Percentiles rank a stretch among this genome's conserved stretches.
These are phyloP conservation scores for Solidago caesia DNA, from an alignment of 129 eudicot genomes.

Conservation along the genomic window DNA sequence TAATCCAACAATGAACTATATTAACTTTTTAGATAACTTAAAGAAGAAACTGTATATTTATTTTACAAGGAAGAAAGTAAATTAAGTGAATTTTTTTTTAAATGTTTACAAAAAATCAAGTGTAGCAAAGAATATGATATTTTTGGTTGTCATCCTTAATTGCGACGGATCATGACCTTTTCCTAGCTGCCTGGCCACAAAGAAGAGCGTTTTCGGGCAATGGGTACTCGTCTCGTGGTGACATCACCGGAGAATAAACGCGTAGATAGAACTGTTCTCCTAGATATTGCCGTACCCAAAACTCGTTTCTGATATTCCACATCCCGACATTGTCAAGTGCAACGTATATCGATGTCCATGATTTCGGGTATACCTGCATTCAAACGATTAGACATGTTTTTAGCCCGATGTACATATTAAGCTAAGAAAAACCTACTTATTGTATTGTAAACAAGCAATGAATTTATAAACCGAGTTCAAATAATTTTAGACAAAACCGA, in stretches of 20 bases:
- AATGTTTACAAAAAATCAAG: conserved; percentile 31
- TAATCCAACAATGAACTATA: no score
- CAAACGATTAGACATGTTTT: neutral
- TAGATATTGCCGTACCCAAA: conserved; percentile 79
- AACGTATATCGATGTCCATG: conserved; percentile 75
- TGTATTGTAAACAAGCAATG: no score
- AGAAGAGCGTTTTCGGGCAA: conserved; percentile 72
- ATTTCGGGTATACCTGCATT: conserved; percentile 75
- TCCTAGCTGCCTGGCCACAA: conserved; percentile 66
- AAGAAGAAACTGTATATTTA: conserved; percentile 18
- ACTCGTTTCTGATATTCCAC: conserved; percentile 87
- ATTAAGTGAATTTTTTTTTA: neutral
- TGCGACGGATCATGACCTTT: conserved; percentile 14
- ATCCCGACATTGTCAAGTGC: conserved; percentile 84
- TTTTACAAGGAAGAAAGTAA: conserved; percentile 1
- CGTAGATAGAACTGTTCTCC: conserved; percentile 84
- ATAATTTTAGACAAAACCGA: no score
- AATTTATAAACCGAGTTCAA: neutral
- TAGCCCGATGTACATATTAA: neutral
- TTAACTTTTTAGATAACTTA: no score
- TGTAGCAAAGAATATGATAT: conserved; percentile 33
- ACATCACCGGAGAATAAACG: conserved; percentile 57
- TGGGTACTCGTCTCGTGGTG: conserved; percentile 68
- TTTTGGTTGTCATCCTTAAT: neutral
- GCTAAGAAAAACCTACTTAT: no score